Evolutionary conservation across 805 yeast genomes (phyloP).

Genomic region (Myxozyma melibiosi): DNA sequence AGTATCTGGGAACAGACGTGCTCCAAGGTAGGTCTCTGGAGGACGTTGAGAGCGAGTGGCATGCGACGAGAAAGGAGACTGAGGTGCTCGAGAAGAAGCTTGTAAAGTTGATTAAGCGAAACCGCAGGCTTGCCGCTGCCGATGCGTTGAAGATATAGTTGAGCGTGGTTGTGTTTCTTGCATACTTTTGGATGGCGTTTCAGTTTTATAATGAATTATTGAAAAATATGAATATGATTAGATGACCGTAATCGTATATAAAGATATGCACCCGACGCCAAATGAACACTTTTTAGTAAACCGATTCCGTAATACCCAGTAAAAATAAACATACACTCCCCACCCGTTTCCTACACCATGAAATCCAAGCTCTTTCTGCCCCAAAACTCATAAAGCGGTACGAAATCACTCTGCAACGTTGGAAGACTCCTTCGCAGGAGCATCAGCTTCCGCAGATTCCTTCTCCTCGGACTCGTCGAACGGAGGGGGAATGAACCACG

Average conservation of each 20-base stretch:
- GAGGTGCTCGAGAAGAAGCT: slow-evolving; percentile 22
- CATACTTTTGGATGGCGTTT: too few relatives aligned
- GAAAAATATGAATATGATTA: background rate
- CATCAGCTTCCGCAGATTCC: slow-evolving; percentile 40
- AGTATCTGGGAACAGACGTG: background rate
- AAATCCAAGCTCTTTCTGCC: background rate
- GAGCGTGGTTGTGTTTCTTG: too few relatives aligned
- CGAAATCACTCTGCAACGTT: too few relatives aligned
- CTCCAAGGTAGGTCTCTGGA: slow-evolving; percentile 15
- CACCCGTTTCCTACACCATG: background rate
- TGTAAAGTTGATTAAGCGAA: slow-evolving; percentile 18
- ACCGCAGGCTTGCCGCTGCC: slow-evolving; percentile 16
- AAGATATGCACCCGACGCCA: too few relatives aligned
- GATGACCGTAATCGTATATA: background rate
- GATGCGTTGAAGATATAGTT: background rate
- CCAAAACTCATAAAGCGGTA: too few relatives aligned
- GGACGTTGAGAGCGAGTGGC: slow-evolving; percentile 22
- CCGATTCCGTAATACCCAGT: background rate
- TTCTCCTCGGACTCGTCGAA: slow-evolving; percentile 62
- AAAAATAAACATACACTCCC: background rate
- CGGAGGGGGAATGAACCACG: slow-evolving; percentile 98
- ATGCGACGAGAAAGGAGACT: slow-evolving; percentile 22
- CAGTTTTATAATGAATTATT: too few relatives aligned
- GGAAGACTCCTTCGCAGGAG: background rate
- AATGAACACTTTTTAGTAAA: background rate